Percentiles rank a stretch among this genome's conserved stretches.
These are phyloP conservation scores for Tolypocladium endophyticum DNA, from an alignment of 2,329 filamentous ascomycete species.

Conservation along the genomic window DNA sequence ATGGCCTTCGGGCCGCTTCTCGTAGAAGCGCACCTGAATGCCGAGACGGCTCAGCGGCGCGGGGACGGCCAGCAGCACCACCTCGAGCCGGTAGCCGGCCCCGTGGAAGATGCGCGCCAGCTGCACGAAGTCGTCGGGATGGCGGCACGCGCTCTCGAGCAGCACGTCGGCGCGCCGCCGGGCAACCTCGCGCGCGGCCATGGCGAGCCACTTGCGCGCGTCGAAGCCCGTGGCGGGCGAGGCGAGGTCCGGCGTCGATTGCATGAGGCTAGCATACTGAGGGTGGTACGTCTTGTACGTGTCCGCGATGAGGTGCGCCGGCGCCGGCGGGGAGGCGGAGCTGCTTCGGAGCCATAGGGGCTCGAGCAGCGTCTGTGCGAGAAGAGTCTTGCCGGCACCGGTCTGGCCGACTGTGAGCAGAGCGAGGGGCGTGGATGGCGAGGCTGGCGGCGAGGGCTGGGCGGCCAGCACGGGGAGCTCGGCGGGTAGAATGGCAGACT, in stretches of 20 bases:
- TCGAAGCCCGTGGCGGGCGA: constrained; percentile 27
- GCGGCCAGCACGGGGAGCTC: constrained; percentile 16
- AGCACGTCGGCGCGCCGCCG: constrained; percentile 23
- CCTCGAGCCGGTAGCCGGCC: constrained; percentile 25
- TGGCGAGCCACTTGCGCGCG: constrained; percentile 32
- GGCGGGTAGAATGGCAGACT: constrained; percentile 17
- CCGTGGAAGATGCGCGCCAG: constrained; percentile 23
- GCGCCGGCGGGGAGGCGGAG: not conserved
- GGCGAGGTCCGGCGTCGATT: constrained; percentile 21
- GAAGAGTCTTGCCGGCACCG: constrained; percentile 36
- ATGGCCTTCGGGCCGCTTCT: constrained; percentile 21
- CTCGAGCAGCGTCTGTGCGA: constrained; percentile 25
- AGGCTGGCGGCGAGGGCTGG: constrained; percentile 2
- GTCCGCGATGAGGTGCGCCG: constrained; percentile 35
- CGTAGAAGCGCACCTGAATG: constrained; percentile 28
- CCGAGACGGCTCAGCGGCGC: constrained; percentile 29
- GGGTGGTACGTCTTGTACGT: constrained; percentile 39
- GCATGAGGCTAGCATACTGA: constrained; percentile 21
- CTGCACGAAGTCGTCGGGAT: constrained; percentile 27
- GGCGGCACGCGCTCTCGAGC: constrained; percentile 34
- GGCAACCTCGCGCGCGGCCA: constrained; percentile 24
- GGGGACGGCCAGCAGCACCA: constrained; percentile 32
- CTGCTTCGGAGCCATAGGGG: constrained; percentile 15
- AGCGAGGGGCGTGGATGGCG: constrained; percentile 19
- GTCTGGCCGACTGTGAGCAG: constrained; percentile 36